Conservation (phyloP, 2,329 filamentous ascomycete species). For the Fusarium denticulatum region DNA sequence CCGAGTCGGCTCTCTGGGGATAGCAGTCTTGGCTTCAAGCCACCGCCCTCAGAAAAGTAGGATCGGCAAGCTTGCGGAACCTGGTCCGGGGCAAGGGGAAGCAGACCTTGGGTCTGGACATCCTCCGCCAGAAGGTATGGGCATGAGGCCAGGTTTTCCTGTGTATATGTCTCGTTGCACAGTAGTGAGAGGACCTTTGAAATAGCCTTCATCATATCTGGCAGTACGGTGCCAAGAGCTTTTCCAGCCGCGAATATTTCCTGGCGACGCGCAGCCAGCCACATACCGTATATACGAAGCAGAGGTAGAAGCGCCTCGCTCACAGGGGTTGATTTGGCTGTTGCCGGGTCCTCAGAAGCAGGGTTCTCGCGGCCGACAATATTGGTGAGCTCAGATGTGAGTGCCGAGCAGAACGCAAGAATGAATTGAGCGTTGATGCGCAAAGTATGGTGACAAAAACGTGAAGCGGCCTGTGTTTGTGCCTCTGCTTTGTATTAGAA, state of each 20-base stretch:
- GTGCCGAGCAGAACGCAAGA: constrained; percentile 73
- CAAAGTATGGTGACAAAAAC: constrained; percentile 72
- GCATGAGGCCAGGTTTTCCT: constrained; percentile 51
- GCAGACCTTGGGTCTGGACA: constrained; percentile 56
- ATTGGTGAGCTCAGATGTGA: constrained; percentile 76
- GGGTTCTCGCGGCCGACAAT: constrained; percentile 39
- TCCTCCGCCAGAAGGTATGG: constrained; percentile 65
- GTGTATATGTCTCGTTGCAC: constrained; percentile 55
- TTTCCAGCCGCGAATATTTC: constrained; percentile 59
- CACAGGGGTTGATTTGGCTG: constrained; percentile 48
- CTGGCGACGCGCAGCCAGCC: constrained; percentile 59
- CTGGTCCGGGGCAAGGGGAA: constrained; percentile 52
- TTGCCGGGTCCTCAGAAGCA: constrained; percentile 37
- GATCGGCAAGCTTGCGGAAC: constrained; percentile 54
- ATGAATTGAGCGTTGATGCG: constrained; percentile 83
- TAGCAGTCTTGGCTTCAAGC: constrained; percentile 53
- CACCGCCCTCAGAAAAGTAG: constrained; percentile 48
- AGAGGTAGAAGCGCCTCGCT: constrained; percentile 60
- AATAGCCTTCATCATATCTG: constrained; percentile 58
- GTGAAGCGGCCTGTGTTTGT: constrained; percentile 56
- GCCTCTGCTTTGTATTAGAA: constrained; percentile 51
- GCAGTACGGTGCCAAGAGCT: constrained; percentile 57
- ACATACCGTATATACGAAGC: constrained; percentile 63
- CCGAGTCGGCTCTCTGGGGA: constrained; percentile 46
- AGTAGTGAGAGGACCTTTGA: constrained; percentile 60